A percentile compares a stretch with the other conserved stretches of the same genome.
These are phyloP conservation scores for Bocquillonia castaneifolia DNA, from an alignment of 441 rosid genomes.

Conservation along the genomic window DNA sequence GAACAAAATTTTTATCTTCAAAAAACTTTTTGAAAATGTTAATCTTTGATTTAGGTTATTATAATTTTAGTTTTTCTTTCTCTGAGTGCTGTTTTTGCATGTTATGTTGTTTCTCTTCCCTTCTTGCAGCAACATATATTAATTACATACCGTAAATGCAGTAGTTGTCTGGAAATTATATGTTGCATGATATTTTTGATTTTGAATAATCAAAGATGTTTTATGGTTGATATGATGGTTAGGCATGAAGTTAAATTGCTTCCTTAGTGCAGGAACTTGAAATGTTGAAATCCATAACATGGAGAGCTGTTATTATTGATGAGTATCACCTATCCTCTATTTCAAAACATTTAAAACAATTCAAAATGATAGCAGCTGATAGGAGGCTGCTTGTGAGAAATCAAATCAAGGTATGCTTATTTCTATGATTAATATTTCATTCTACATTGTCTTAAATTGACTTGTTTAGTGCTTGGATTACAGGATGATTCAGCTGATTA, in stretches of 20 bases:
- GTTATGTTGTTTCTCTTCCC: not conserved
- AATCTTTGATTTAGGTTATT: not conserved
- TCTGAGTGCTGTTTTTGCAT: not conserved
- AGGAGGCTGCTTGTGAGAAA: constrained; percentile 31
- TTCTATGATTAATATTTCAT: not conserved
- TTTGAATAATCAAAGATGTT: not conserved
- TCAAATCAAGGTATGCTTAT: constrained; percentile 28
- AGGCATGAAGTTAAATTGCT: not conserved
- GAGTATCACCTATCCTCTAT: constrained; percentile 29
- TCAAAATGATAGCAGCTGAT: constrained; percentile 27
- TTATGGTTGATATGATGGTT: not conserved
- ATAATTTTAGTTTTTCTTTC: not conserved
- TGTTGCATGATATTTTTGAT: not conserved
- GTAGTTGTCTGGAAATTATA: not conserved
- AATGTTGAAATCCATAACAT: constrained; percentile 23
- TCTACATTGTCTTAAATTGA: not conserved
- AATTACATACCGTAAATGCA: too few relatives aligned
- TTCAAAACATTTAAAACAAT: constrained; percentile 20
- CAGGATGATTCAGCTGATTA: constrained; percentile 27
- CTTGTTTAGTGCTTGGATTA: not conserved
- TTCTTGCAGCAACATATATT: not conserved
- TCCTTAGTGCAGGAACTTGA: constrained; percentile 32
- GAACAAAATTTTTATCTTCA: not conserved
- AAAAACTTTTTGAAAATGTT: not conserved
- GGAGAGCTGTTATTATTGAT: constrained; percentile 34